phyloP scores from a whole-genome alignment of 1,284 basidiomycete species.

The Calocybe gambosa region DNA sequence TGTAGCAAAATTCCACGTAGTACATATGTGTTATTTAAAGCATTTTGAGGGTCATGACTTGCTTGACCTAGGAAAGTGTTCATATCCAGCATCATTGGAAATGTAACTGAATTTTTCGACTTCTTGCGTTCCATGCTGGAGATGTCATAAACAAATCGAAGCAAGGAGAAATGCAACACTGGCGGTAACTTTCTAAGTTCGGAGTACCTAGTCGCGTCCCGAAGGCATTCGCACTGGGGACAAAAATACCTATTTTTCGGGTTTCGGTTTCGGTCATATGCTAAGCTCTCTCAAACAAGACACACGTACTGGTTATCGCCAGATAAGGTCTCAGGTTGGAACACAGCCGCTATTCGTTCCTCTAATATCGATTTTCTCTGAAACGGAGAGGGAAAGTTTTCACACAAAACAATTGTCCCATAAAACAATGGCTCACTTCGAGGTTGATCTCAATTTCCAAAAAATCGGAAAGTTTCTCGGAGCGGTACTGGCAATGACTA shows the following conservation, averaged over 20 bases:
- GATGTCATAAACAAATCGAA: constrained; percentile 86
- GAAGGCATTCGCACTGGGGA: constrained; percentile 59
- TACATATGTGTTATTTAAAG: constrained; percentile 52
- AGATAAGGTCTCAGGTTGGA: constrained; percentile 65
- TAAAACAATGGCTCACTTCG: constrained; percentile 37
- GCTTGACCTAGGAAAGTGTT: constrained; percentile 43
- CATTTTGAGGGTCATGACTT: constrained; percentile 15
- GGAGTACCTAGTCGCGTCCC: constrained; percentile 73
- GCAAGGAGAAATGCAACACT: constrained; percentile 81
- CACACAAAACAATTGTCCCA: not conserved
- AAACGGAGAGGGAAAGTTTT: constrained; percentile 3
- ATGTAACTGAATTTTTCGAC: constrained; percentile 70
- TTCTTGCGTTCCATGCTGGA: constrained; percentile 75
- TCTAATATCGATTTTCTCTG: constrained; percentile 71
- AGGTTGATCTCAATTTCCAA: constrained; percentile 84
- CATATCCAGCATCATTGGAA: constrained; percentile 76
- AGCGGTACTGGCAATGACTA: constrained; percentile 57
- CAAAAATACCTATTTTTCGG: constrained; percentile 63
- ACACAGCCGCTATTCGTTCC: constrained; percentile 55
- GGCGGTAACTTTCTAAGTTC: constrained; percentile 69
- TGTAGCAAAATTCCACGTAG: constrained; percentile 80
- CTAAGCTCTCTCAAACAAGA: not conserved
- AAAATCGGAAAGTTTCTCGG: constrained; percentile 65
- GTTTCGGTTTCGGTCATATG: constrained; percentile 2
- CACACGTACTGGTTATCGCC: constrained; percentile 71